Evolutionary conservation across 768 basidiomycete genomes (phyloP).

Genomic region (Boletellus ananas): DNA sequence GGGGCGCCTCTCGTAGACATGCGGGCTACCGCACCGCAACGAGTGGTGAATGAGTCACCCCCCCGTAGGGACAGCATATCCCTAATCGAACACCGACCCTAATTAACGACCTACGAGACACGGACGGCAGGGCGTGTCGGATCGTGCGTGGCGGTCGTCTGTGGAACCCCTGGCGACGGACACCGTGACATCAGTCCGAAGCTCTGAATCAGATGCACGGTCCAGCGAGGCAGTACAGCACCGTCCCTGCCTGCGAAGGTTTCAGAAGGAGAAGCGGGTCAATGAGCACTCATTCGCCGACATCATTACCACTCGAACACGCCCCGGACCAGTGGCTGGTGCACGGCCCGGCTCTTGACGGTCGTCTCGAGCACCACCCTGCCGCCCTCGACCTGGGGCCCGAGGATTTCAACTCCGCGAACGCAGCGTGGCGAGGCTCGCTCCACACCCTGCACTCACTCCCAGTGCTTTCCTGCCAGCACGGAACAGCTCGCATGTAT

Average conservation of each 20-base stretch:
- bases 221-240: slow-evolving; percentile 25
- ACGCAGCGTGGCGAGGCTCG: slow-evolving; percentile 20
- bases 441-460: background rate
- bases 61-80: slow-evolving; percentile 29
- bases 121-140: slow-evolving; percentile 25
- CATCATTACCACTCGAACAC: slow-evolving; percentile 25
- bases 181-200: slow-evolving; percentile 18
- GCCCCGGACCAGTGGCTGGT: too few species aligned
- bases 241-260: slow-evolving; percentile 15
- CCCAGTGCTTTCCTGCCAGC: too few species aligned
- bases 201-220: slow-evolving; percentile 14
- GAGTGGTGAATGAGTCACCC: slow-evolving; percentile 6
- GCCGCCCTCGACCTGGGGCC: background rate
- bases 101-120: slow-evolving; percentile 32
- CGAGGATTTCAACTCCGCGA: slow-evolving; percentile 31
- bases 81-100: slow-evolving; percentile 22
- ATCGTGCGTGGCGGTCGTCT: slow-evolving; percentile 18
- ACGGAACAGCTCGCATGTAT: too few species aligned
- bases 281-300: slow-evolving; percentile 18
- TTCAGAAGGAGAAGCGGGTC: slow-evolving; percentile 9
- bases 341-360: slow-evolving; percentile 8
- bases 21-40: slow-evolving; percentile 23
- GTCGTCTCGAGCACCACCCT: background rate
- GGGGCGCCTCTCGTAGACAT: slow-evolving; percentile 18
- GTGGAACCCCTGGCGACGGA: slow-evolving; percentile 20